phyloP scores from a whole-genome alignment of 1,284 basidiomycete genomes.

The Somion occarium region DNA sequence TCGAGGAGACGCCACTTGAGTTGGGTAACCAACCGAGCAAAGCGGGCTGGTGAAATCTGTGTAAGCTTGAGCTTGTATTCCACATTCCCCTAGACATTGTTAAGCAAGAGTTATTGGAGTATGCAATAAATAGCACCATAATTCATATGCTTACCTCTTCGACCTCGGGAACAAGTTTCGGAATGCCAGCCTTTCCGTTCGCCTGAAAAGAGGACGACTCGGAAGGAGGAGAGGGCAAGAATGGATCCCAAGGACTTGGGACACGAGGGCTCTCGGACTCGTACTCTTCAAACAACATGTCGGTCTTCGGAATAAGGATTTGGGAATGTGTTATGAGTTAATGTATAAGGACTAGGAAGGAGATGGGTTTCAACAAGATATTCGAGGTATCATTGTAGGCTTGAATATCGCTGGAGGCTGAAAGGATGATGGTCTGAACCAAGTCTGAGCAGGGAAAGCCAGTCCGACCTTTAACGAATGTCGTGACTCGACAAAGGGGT shows the following conservation, averaged over 20 bases:
- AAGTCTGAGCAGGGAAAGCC: slow-evolving; percentile 6
- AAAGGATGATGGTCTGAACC: no score
- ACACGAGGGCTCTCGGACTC: slow-evolving; percentile 73
- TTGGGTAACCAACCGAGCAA: slow-evolving; percentile 83
- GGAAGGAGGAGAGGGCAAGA: slow-evolving; percentile 51
- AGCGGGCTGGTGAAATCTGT: slow-evolving; percentile 64
- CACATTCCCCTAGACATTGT: slow-evolving; percentile 73
- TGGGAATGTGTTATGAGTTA: not conserved
- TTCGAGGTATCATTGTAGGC: slow-evolving; percentile 59
- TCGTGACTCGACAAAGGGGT: slow-evolving; percentile 2
- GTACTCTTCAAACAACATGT: slow-evolving; percentile 70
- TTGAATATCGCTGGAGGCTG: slow-evolving; percentile 8
- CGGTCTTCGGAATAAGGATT: slow-evolving; percentile 8
- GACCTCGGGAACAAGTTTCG: slow-evolving; percentile 67
- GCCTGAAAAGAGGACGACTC: slow-evolving; percentile 28
- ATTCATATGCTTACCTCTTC: slow-evolving; percentile 43
- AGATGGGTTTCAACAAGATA: slow-evolving; percentile 31
- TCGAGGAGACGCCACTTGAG: slow-evolving; percentile 93
- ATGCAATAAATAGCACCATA: no score
- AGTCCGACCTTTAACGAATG: not conserved
- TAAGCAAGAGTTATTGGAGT: not conserved
- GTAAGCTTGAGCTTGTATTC: slow-evolving; percentile 86
- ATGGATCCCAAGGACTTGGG: slow-evolving; percentile 74
- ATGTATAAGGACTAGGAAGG: slow-evolving; percentile 14
- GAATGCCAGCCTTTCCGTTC: slow-evolving; percentile 29